phyloP scores from a whole-genome alignment of 2,329 filamentous ascomycete genomes.

The Cordyceps pruinosa region DNA sequence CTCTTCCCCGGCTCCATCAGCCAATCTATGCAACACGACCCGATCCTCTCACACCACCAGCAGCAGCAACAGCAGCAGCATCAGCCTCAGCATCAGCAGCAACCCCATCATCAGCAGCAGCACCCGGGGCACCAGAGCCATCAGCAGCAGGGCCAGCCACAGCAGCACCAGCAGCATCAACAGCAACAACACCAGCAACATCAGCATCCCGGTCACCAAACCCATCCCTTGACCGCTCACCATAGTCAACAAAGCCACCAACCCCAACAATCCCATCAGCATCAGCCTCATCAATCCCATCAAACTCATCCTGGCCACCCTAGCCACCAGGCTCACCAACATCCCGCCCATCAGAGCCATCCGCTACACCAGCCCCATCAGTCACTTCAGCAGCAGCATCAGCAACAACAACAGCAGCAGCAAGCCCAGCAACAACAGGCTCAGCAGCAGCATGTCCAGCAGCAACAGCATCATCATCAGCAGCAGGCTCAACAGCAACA shows the following conservation, averaged over 20 bases:
- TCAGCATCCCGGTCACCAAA: slow-evolving; percentile 18
- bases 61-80: slow-evolving; percentile 24
- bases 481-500: slow-evolving; percentile 26
- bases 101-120: slow-evolving; percentile 16
- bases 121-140: slow-evolving; percentile 21
- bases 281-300: slow-evolving; percentile 19
- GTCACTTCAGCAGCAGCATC: slow-evolving; percentile 22
- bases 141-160: slow-evolving; percentile 23
- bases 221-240: slow-evolving; percentile 10
- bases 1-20: slow-evolving; percentile 31
- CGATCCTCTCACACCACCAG: slow-evolving; percentile 37
- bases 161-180: slow-evolving; percentile 21
- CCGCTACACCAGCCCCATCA: slow-evolving; percentile 20
- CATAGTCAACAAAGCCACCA: slow-evolving; percentile 20
- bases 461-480: slow-evolving; percentile 25
- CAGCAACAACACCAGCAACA: slow-evolving; percentile 22
- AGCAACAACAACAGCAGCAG: slow-evolving; percentile 28
- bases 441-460: slow-evolving; percentile 22
- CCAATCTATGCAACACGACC: slow-evolving; percentile 36
- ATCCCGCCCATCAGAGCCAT: slow-evolving; percentile 21
- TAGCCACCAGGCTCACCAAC: slow-evolving; percentile 20
- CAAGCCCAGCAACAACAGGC: slow-evolving; percentile 22
- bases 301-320: slow-evolving; percentile 8
- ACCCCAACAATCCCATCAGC: slow-evolving; percentile 16
- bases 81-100: slow-evolving; percentile 24